phyloP scores from a whole-genome alignment of 2,329 filamentous ascomycete species.

The Penicillium sp. region DNA sequence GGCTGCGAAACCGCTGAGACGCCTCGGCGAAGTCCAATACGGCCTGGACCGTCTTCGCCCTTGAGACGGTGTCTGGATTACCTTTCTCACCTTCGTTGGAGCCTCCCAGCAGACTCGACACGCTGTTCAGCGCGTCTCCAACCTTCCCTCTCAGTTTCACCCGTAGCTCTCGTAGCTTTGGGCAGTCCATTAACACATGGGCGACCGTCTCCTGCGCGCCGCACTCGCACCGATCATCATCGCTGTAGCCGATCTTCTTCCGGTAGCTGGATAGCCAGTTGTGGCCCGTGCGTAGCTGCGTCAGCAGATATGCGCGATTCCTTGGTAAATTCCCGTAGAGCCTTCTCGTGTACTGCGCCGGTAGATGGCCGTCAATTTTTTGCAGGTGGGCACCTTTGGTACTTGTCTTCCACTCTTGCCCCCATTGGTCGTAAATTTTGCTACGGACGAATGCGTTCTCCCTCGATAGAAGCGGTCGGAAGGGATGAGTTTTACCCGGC shows the following conservation, averaged over 20 bases:
- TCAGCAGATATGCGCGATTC: conserved; percentile 20
- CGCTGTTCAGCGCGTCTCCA: conserved; percentile 20
- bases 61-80: conserved; percentile 8
- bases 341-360: conserved; percentile 3
- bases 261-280: conserved; percentile 21
- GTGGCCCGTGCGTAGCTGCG: conserved; percentile 23
- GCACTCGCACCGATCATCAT: conserved; percentile 16
- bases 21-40: conserved; percentile 21
- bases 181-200: conserved; percentile 22
- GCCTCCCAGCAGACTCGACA: conserved; percentile 26
- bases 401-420: conserved; percentile 11
- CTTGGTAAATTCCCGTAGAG: conserved; percentile 13
- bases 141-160: conserved; percentile 16
- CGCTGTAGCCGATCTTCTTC: conserved; percentile 10
- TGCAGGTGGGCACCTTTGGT: conserved; percentile 11
- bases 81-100: conserved; percentile 13
- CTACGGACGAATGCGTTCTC: conserved; percentile 7
- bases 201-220: conserved; percentile 20
- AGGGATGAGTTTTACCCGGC: conserved; percentile 7
- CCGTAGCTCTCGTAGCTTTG: conserved; percentile 11
- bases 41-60: conserved; percentile 5
- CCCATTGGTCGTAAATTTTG: conserved; percentile 9
- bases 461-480: conserved; percentile 9
- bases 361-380: conserved; percentile 9
- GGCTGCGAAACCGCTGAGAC: not conserved